Conservation (phyloP, 768 basidiomycete genomes). For the Mycena capillaripes region DNA sequence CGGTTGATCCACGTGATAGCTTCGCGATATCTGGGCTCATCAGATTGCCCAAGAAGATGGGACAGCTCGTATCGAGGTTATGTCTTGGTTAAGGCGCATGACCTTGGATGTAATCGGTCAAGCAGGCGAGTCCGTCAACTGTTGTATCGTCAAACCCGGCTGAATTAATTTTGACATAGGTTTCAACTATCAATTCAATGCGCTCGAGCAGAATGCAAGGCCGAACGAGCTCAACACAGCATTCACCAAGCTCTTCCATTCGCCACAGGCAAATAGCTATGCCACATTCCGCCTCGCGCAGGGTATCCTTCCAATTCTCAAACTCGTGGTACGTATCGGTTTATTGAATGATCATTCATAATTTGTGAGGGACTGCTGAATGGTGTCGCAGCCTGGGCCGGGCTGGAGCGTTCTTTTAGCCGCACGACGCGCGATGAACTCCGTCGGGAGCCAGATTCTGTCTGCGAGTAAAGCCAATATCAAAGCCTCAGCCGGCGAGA, state of each 20-base stretch:
- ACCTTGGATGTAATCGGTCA: constrained; percentile 60
- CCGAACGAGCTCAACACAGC: background rate
- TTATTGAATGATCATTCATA: too few species aligned
- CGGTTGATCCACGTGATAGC: constrained; percentile 34
- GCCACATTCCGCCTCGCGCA: background rate
- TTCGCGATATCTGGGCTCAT: constrained; percentile 49
- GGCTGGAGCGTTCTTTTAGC: constrained; percentile 25
- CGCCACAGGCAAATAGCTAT: background rate
- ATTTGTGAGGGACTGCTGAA: too few species aligned
- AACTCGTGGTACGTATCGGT: background rate
- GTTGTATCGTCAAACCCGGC: background rate
- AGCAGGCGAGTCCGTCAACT: constrained; percentile 43
- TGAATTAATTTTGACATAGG: background rate
- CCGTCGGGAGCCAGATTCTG: constrained; percentile 56
- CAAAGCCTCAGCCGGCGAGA: constrained; percentile 32
- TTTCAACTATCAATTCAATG: constrained; percentile 12
- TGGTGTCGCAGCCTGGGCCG: background rate
- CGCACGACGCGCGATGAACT: constrained; percentile 46
- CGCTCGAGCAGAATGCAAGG: background rate
- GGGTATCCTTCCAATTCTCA: background rate
- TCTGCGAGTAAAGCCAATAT: constrained; percentile 53
- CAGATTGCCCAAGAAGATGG: constrained; percentile 37
- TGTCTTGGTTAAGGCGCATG: constrained; percentile 49
- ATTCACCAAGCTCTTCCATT: constrained; percentile 8
- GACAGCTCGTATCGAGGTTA: constrained; percentile 45